These are phyloP conservation scores for Wickerhamiella bombiphila DNA, from an alignment of 805 yeast genomes.

Conservation along the genomic window DNA sequence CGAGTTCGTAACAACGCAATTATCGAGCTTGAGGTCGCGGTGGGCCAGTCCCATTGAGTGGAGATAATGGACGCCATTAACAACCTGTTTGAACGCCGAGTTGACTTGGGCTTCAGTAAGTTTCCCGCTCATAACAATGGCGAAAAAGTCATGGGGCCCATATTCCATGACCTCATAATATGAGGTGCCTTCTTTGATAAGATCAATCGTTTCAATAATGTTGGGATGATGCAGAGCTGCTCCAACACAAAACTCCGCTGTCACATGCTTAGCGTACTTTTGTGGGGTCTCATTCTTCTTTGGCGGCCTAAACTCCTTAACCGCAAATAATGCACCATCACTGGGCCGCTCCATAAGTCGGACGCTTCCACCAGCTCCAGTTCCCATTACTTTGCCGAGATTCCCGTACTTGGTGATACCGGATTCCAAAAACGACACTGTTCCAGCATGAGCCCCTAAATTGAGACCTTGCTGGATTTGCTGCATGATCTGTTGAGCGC, in stretches of 20 bases:
- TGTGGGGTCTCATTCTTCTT: constrained; percentile 44
- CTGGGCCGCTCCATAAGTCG: constrained; percentile 50
- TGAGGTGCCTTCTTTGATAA: constrained; percentile 49
- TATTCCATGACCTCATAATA: constrained; percentile 82
- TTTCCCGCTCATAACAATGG: constrained; percentile 78
- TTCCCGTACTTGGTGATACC: constrained; percentile 54
- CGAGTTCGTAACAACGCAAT: constrained; percentile 63
- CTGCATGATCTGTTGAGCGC: background rate
- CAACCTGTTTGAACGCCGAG: constrained; percentile 74
- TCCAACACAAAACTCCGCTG: constrained; percentile 71
- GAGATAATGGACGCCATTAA: constrained; percentile 57
- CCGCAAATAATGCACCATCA: constrained; percentile 58
- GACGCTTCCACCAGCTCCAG: constrained; percentile 95
- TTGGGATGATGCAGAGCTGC: constrained; percentile 66
- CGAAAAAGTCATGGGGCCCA: constrained; percentile 82
- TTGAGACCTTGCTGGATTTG: background rate
- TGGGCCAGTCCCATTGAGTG: constrained; percentile 82
- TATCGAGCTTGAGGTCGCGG: constrained; percentile 82
- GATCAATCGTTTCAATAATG: constrained; percentile 65
- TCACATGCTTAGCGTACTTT: constrained; percentile 64
- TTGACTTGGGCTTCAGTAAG: constrained; percentile 55
- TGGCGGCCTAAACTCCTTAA: constrained; percentile 68
- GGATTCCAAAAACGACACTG: constrained; percentile 28
- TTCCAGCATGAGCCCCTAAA: constrained; percentile 6
- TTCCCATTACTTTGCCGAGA: constrained; percentile 61